Conservation (phyloP, 2,329 filamentous ascomycete genomes). For the Xylogone sp. region DNA sequence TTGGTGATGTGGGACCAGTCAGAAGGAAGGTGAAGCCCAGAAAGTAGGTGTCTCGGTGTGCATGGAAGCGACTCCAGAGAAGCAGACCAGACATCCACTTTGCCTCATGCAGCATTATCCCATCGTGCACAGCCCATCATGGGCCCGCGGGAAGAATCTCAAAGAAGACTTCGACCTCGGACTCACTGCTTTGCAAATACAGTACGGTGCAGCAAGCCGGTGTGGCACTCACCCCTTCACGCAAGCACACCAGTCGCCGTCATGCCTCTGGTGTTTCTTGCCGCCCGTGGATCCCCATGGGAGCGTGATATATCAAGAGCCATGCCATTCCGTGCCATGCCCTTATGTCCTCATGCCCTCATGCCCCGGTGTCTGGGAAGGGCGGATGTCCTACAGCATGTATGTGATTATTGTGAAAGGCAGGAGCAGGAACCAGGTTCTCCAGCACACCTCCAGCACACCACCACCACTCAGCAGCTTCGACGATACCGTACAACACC, state of each 20-base stretch:
- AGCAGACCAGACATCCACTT: background rate
- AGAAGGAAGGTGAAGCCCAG: constrained; percentile 2
- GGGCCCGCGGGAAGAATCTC: background rate
- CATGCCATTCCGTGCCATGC: no score
- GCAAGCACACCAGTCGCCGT: no score
- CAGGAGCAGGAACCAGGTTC: background rate
- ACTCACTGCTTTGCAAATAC: background rate
- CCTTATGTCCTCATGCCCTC: no score
- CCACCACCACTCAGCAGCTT: no score
- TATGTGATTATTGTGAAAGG: background rate
- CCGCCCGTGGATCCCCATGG: no score
- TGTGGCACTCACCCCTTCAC: background rate
- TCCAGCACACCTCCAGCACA: background rate
- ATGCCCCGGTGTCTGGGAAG: no score
- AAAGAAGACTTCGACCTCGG: background rate
- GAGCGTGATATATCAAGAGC: no score
- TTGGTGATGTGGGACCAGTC: constrained; percentile 8
- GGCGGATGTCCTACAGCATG: background rate
- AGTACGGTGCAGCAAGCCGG: no score
- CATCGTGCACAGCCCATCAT: background rate
- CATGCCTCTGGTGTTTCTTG: no score
- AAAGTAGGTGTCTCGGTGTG: constrained; percentile 6
- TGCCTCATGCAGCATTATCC: background rate
- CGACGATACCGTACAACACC: background rate
- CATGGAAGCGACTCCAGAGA: constrained; percentile 6